Evolutionary conservation across 352 stramenopile species (phyloP), one percentile per base, ranked within the genome.

Genomic region (Phytophthora agathidicida): DNA sequence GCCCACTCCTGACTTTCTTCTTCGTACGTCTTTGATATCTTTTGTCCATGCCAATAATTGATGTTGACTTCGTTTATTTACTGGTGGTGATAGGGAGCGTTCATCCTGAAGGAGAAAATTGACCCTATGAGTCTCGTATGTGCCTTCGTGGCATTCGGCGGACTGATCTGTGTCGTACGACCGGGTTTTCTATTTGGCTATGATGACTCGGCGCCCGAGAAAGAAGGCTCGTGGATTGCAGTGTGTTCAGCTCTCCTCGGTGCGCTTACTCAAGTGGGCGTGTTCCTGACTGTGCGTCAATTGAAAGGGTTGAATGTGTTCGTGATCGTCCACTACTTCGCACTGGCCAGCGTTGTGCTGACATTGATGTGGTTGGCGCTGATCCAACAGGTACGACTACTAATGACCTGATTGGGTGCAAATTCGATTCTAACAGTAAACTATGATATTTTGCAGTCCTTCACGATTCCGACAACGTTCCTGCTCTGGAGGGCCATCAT

Each of bases 271-370:
- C 80, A 89, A 38, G 63, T 78, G 37, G 53, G 81, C 3, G 65
- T 85, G 6, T 88, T 80, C 47, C 55, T 83, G 28, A 71, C 58
- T 2, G 70, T 89, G 32, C 75, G 77, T 6, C 62, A 75, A 20
- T 46, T 87, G 13, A 71, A 85, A 42, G 32, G 26, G 8, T 27
- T 89, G 11, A 60, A 82, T 38, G 59, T 66, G 4, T 55, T 86
- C 2, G 59, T 81, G 7, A 75, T 89, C 30, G 60, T 79, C 10
- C 77, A 88, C 50, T 89, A 86, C 61, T 86, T 80, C 23, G 62
- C 78, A 10, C 31, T 83, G 8, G 71, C 72, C n/a, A 83, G 64
- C 38, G 47, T 73, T 16, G 48, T 77, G 5, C 53, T 68, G 5
- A 68, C 79, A 7, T 5, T 71, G 7, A 20, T 77, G 23, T 86